These are phyloP conservation scores for Fusarium austroafricanum DNA, from an alignment of 2,329 filamentous ascomycete species.

Conservation along the genomic window DNA sequence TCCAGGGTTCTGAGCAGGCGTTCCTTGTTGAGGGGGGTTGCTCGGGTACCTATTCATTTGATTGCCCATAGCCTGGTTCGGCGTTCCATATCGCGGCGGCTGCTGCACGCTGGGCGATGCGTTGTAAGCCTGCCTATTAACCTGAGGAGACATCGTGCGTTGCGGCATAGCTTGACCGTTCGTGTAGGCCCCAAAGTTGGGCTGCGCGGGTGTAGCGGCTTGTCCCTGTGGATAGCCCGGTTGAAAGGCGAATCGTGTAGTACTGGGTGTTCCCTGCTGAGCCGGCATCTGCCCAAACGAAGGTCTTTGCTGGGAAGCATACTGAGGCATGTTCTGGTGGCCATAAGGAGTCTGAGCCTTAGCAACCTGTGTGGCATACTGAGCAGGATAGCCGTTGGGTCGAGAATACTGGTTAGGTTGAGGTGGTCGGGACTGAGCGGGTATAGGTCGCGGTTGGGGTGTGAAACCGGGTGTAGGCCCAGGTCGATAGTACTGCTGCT, in stretches of 20 bases:
- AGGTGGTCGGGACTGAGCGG: conserved; percentile 52
- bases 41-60: conserved; percentile 52
- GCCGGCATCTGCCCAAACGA: conserved; percentile 56
- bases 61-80: conserved; percentile 46
- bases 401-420: conserved; percentile 63
- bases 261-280: conserved; percentile 56
- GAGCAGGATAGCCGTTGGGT: conserved; percentile 59
- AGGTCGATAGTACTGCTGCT: conserved; percentile 60
- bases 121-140: conserved; percentile 54
- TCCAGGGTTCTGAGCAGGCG: conserved; percentile 51
- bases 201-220: conserved; percentile 52
- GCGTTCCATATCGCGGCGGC: conserved; percentile 49
- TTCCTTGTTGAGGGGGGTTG: conserved; percentile 46
- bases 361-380: conserved; percentile 62
- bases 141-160: conserved; percentile 59
- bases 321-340: conserved; percentile 63
- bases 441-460: conserved; percentile 53
- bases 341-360: conserved; percentile 65
- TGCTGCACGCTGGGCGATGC: conserved; percentile 55
- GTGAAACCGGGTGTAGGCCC: conserved; percentile 57
- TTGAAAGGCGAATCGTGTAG: conserved; percentile 58
- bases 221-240: conserved; percentile 54
- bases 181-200: conserved; percentile 52
- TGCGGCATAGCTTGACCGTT: conserved; percentile 59
- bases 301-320: conserved; percentile 59